A percentile compares a stretch with the other conserved stretches of the same genome.
These are phyloP conservation scores for Leccinum fibrillosum DNA, from an alignment of 768 basidiomycete genomes.

Conservation along the genomic window DNA sequence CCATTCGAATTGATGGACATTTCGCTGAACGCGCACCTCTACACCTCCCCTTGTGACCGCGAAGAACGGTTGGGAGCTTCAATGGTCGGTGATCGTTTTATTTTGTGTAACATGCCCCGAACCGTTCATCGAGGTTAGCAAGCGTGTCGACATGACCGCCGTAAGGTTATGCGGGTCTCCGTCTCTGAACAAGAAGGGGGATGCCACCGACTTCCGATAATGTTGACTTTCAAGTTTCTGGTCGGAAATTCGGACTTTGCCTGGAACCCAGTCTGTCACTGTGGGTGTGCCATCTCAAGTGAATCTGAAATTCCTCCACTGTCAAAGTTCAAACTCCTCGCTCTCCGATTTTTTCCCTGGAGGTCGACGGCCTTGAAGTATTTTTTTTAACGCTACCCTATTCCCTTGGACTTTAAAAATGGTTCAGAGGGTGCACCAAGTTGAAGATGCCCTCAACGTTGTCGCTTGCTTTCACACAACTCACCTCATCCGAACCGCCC, in stretches of 20 bases:
- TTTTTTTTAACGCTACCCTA: neutral
- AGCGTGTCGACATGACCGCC: neutral
- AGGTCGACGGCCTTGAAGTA: neutral
- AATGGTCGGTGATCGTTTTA: conserved; percentile 13
- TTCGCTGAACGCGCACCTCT: too few relatives aligned
- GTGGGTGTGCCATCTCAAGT: too few relatives aligned
- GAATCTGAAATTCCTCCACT: neutral
- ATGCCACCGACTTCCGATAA: neutral
- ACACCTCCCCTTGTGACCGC: too few relatives aligned
- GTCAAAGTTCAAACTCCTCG: neutral
- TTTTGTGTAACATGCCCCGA: conserved; percentile 2
- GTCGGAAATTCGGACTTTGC: neutral
- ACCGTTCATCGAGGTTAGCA: neutral
- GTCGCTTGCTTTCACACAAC: neutral
- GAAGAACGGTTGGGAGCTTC: neutral
- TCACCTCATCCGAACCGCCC: neutral
- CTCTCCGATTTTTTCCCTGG: neutral
- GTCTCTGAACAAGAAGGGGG: neutral
- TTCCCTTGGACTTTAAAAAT: neutral
- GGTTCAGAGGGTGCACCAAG: neutral
- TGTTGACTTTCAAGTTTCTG: neutral
- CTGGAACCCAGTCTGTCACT: neutral
- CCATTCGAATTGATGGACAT: too few relatives aligned
- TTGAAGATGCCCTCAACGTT: neutral
- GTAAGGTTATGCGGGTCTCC: neutral